Evolutionary conservation across 441 rosid genomes (phyloP), one percentile per base, ranked within the genome.

Genomic region (Gossypium schwendimanii): DNA sequence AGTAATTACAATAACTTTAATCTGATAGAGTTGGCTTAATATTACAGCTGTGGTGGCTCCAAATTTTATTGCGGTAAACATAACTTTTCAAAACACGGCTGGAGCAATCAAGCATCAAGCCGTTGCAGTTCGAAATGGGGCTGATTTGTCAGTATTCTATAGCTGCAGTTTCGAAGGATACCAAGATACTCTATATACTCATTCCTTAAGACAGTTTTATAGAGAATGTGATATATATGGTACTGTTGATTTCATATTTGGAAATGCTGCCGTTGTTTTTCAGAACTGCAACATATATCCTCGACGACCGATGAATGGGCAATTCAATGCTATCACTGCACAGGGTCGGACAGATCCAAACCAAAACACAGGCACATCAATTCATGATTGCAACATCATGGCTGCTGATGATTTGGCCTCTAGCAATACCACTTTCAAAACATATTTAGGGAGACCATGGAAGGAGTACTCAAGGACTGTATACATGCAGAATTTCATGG

Each of bases 361-460:
- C 70, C 95, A 89, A 75, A 89, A 88, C 76, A 89, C 95, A 0
- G 95, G 92, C 54, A 88, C 80, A 14, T 88, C 92, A 3, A 84
- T 88, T 52, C 91, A 86, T 1, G 81, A 80, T 45, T 89, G 87
- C 71, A 78, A 20, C 0, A 77, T 89, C 31, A 76, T 3, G 73
- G 85, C 88, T 2, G 81, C 92, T 3, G 76, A 57, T 12, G 92
- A 89, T 63, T 54, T 89, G 61, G 83, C 87, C 59, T 72, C 83
- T 5, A 78, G 79, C 77, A 82, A 63, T 15, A 7, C 6, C 0
- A 75, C 79, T 0, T 82, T 84, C 17, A 36, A 53, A 17, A 89
- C 95, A 0, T 89, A 81, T 62, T 78, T 89, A 2, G 94, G 94
- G 10, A 74, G 94, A 79, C 94, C 94, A 14, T 89, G 94, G 94